Evolutionary conservation across 2,329 filamentous ascomycete genomes (phyloP).

Genomic region (Botrytis elliptica): DNA sequence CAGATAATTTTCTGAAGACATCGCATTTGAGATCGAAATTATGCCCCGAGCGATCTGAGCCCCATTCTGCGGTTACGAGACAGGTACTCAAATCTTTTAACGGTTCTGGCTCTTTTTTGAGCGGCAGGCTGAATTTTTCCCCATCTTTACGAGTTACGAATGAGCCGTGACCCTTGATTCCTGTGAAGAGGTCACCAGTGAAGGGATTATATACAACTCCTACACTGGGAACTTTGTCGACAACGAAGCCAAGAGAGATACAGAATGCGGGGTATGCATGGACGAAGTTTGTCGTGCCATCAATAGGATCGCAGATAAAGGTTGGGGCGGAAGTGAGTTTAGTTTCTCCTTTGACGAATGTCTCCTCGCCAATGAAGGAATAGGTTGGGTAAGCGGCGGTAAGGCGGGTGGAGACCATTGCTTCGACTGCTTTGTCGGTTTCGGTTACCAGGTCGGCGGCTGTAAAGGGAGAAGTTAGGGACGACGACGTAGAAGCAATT

Average conservation of each 20-base stretch:
- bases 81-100: constrained; percentile 60
- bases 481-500: constrained; percentile 14
- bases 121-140: constrained; percentile 46
- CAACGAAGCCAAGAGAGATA: constrained; percentile 71
- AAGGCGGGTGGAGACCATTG: constrained; percentile 57
- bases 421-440: constrained; percentile 64
- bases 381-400: constrained; percentile 53
- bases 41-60: constrained; percentile 62
- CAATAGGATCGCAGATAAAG: constrained; percentile 80
- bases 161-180: constrained; percentile 65
- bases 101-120: constrained; percentile 51
- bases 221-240: constrained; percentile 60
- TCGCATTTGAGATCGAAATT: constrained; percentile 70
- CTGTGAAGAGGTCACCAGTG: constrained; percentile 66
- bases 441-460: constrained; percentile 69
- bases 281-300: constrained; percentile 80
- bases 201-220: constrained; percentile 83
- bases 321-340: constrained; percentile 65
- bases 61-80: constrained; percentile 73
- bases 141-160: constrained; percentile 48
- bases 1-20: constrained; percentile 62
- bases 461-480: constrained; percentile 36
- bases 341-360: constrained; percentile 64
- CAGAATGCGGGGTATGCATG: constrained; percentile 73
- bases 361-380: constrained; percentile 74